A percentile compares a stretch with the other conserved stretches of the same genome.
Evolutionary conservation across 345 rosid species (phyloP).

Genomic region (Salix suchowensis): DNA sequence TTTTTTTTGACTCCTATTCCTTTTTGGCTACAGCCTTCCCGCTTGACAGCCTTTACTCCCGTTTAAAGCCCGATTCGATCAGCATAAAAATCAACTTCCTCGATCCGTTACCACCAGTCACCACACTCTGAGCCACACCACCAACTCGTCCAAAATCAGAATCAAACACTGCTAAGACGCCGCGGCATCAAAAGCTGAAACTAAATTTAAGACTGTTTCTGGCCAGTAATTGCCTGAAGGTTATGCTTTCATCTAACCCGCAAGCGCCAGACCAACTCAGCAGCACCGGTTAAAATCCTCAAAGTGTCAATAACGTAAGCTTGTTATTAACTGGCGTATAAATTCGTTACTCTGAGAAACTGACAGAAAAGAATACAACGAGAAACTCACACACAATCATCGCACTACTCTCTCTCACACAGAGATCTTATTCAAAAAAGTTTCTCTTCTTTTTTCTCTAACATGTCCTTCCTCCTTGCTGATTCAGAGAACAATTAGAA

Average conservation of each 20-base stretch:
- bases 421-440: background rate
- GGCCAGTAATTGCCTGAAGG: too few relatives aligned
- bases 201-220: too few relatives aligned
- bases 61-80: background rate
- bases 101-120: background rate
- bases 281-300: background rate
- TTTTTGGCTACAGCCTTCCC: background rate
- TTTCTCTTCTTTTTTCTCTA: conserved; percentile 15
- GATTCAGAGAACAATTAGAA: background rate
- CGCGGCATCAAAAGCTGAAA: too few relatives aligned
- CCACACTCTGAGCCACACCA: background rate
- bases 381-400: conserved; percentile 11
- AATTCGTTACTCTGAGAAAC: conserved; percentile 10
- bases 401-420: conserved; percentile 21
- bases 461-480: background rate
- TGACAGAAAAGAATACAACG: conserved; percentile 4
- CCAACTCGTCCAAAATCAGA: background rate
- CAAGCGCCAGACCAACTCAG: too few relatives aligned
- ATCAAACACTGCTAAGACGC: too few relatives aligned
- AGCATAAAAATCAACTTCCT: background rate
- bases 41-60: background rate
- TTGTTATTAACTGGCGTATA: background rate
- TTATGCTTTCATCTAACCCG: too few relatives aligned
- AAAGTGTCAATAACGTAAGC: background rate
- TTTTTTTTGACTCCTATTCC: too few relatives aligned